These are phyloP conservation scores for Trypanosomatidae sp. DNA, from an alignment of 208 protist species.

Conservation along the genomic window DNA sequence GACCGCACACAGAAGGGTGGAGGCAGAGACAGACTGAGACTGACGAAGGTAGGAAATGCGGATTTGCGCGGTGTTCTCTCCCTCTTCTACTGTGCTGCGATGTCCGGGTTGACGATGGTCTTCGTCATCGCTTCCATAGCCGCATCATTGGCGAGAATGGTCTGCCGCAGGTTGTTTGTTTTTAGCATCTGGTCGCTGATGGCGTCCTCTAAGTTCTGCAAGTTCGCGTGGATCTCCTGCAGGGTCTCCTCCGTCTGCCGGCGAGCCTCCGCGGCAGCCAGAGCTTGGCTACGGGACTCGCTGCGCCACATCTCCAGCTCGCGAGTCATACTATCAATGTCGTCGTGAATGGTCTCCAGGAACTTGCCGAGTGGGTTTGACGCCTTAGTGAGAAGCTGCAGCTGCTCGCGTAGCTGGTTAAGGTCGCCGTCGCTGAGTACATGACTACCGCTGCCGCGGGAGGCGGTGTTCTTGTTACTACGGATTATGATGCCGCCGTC, in stretches of 20 bases:
- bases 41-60: background rate
- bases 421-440: slow-evolving; percentile 74
- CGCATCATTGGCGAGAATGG: slow-evolving; percentile 79
- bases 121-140: slow-evolving; percentile 80
- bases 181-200: slow-evolving; percentile 89
- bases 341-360: slow-evolving; percentile 84
- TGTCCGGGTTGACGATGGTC: slow-evolving; percentile 84
- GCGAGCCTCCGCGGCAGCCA: slow-evolving; percentile 74
- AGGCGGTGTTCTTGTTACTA: slow-evolving; percentile 37
- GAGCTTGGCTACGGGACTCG: slow-evolving; percentile 78
- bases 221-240: slow-evolving; percentile 76
- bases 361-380: slow-evolving; percentile 90
- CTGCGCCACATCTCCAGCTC: slow-evolving; percentile 91
- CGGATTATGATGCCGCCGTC: slow-evolving; percentile 79
- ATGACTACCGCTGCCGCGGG: slow-evolving; percentile 26
- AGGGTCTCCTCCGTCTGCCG: slow-evolving; percentile 85
- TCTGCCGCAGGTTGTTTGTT: slow-evolving; percentile 77
- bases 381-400: slow-evolving; percentile 90
- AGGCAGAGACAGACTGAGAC: background rate
- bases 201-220: slow-evolving; percentile 85
- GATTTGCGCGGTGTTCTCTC: background rate
- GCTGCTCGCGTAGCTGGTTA: slow-evolving; percentile 79
- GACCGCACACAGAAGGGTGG: background rate
- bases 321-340: slow-evolving; percentile 88
- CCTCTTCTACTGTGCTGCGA: slow-evolving; percentile 24